Evolutionary conservation across 139 green algal species (phyloP).

Genomic region (Coccomyxa sp.): DNA sequence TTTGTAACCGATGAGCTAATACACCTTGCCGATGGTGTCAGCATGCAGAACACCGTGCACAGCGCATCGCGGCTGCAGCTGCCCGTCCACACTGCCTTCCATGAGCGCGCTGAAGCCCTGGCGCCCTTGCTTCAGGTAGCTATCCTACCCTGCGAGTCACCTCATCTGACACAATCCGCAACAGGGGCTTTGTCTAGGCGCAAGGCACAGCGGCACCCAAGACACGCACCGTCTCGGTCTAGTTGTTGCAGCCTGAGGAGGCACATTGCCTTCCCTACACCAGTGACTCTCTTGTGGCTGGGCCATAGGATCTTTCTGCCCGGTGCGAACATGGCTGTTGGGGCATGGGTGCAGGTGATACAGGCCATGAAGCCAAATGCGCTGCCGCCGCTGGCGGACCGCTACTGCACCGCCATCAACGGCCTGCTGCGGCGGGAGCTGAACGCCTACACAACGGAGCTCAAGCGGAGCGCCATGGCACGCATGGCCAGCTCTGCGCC

Average conservation of each 20-base stretch:
- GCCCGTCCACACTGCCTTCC: conserved; percentile 16
- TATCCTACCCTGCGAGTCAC: too few species aligned
- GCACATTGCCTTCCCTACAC: too few species aligned
- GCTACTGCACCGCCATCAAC: conserved; percentile 34
- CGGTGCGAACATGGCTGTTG: neutral
- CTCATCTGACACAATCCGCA: too few species aligned
- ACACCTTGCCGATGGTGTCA: conserved; percentile 10
- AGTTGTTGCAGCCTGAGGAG: too few species aligned
- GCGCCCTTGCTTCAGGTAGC: conserved; percentile 25
- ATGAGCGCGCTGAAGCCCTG: conserved; percentile 13
- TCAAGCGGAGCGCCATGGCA: conserved; percentile 3
- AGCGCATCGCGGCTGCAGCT: neutral
- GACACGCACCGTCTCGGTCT: too few species aligned
- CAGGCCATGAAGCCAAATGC: conserved; percentile 20
- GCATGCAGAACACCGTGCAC: neutral
- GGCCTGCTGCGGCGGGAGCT: conserved; percentile 30
- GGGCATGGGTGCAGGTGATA: conserved; percentile 19
- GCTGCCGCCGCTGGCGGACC: conserved; percentile 14
- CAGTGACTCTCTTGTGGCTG: too few species aligned
- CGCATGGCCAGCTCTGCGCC: neutral
- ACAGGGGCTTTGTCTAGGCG: too few species aligned
- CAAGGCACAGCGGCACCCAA: too few species aligned
- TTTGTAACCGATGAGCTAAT: conserved; percentile 21
- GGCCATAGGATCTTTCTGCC: too few species aligned
- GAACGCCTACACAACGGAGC: conserved; percentile 8